Base-by-base conservation (phyloP, 495 filamentous ascomycete genomes). In the Xylaria longipes region DNA sequence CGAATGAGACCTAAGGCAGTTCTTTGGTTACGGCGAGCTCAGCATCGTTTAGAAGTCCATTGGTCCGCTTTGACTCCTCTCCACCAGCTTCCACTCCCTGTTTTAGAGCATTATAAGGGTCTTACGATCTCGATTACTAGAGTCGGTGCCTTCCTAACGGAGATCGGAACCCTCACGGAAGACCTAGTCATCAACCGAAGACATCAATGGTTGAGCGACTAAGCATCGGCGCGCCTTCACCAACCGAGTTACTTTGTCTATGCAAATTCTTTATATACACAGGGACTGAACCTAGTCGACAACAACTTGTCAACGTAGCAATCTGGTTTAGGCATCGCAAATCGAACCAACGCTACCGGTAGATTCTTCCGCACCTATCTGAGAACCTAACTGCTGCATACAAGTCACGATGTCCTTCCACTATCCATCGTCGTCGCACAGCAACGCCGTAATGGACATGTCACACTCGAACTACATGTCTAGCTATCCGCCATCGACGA, bases 371-470 rank as follows among this genome's bases (percentile, higher is more conserved):
- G 33, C 65, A 54, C 14, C 33, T 67, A 37, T 69, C 15, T 48
- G 25, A 56, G 37, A 35, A 20, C 67, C 54, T 37, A 48, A 60
- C 56, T 1, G 31, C 39, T 58, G 52, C 25, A 46, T 46, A 12
- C 57, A 61, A 52, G 25, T 29, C 56, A 64, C 68, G 61, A 87
- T 87, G 86, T 79, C 85, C 72, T 87, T 86, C 76, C 84, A 85
- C 77, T 88, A 86, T 75, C 80, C 84, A 60, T 77, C 84, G 62
- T 77, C 84, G 56, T 77, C 82, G 75, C 81, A 78, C 63, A 82
- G 80, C 79, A 79, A 77, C 77, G 72, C 83, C 70, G 83, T 82
- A 57, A 82, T 85, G 79, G 82, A 82, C 72, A 75, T 79, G 72
- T 76, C 82, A 69, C 78, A 81, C 65, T 73, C 77, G 71, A 77